These are phyloP conservation scores for Perkinsus chesapeaki DNA, from an alignment of 169 alveolate genomes.

Conservation along the genomic window DNA sequence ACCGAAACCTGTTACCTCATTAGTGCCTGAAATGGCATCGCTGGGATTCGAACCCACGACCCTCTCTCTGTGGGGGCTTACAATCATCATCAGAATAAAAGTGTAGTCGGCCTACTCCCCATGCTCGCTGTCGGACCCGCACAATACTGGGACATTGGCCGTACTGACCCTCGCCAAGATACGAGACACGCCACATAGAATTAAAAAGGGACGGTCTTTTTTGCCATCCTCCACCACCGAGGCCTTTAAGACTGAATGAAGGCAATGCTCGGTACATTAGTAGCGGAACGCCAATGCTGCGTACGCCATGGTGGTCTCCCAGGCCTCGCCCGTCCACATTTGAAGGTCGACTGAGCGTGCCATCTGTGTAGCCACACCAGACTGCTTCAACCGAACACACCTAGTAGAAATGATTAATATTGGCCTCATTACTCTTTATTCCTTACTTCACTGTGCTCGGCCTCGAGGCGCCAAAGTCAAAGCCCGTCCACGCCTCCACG, in stretches of 20 bases:
- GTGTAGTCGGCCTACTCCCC: background rate
- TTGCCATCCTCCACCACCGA: conserved; percentile 7
- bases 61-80: no score
- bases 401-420: background rate
- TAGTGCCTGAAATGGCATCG: background rate
- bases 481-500: background rate
- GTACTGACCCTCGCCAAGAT: background rate
- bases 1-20: background rate
- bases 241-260: background rate
- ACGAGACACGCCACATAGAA: background rate
- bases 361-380: background rate
- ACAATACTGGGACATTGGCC: background rate
- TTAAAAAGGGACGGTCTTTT: background rate
- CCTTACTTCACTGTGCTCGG: background rate
- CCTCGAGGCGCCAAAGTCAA: background rate
- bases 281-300: background rate
- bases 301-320: background rate
- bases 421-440: background rate
- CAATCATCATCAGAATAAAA: conserved; percentile 1
- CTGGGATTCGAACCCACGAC: background rate
- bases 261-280: background rate
- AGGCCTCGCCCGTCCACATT: background rate
- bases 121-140: conserved; percentile 2
- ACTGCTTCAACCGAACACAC: background rate
- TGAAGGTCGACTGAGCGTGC: background rate